These are phyloP conservation scores for Fusarium acutatum DNA, from an alignment of 2,329 filamentous ascomycete species.

Conservation along the genomic window DNA sequence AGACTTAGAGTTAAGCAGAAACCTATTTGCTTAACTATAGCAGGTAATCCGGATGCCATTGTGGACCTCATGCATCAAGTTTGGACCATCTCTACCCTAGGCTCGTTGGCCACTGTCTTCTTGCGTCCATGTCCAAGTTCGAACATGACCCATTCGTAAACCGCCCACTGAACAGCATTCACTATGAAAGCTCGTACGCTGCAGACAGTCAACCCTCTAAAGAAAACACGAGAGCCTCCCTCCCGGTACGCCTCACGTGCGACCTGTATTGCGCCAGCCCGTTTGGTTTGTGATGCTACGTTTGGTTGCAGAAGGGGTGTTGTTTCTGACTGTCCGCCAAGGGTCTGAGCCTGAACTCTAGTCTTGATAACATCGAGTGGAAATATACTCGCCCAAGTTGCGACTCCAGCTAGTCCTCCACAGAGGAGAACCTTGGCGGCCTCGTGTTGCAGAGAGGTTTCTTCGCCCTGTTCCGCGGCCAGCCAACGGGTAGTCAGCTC, in stretches of 20 bases:
- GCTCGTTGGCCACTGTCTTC: neutral
- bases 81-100: neutral
- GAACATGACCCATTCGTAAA: constrained; percentile 88
- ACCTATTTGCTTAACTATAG: neutral
- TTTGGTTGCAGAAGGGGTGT: constrained; percentile 29
- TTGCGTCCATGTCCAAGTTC: constrained; percentile 52
- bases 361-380: constrained; percentile 94
- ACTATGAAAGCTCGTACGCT: constrained; percentile 89
- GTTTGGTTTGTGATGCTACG: constrained; percentile 32
- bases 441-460: constrained; percentile 48
- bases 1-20: neutral
- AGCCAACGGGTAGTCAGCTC: constrained; percentile 73
- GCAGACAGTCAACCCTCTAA: constrained; percentile 80
- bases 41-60: constrained; percentile 17
- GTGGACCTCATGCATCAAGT: neutral
- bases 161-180: constrained; percentile 91
- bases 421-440: constrained; percentile 77
- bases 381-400: constrained; percentile 91
- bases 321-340: constrained; percentile 23
- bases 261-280: constrained; percentile 67
- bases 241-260: constrained; percentile 71
- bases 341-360: constrained; percentile 79
- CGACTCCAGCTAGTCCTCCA: constrained; percentile 85
- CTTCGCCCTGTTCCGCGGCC: constrained; percentile 36
- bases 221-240: constrained; percentile 72